Evolutionary conservation across 176 grass and related monocot species (phyloP).

Genomic region (Oryza nivara): DNA sequence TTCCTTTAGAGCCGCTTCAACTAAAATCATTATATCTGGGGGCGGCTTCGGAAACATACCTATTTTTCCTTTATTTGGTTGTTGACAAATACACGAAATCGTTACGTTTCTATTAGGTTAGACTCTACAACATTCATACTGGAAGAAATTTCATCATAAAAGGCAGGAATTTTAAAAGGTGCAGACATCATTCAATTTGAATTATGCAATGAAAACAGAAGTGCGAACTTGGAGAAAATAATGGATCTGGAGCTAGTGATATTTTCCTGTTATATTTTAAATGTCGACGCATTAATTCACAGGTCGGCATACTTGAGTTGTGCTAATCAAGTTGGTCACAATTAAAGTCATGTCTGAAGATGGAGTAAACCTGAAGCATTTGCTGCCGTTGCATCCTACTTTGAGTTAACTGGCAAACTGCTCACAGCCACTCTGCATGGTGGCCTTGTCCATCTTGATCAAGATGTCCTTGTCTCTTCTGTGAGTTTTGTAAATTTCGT

Average conservation of each 20-base stretch:
- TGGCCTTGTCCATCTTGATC: constrained; percentile 32
- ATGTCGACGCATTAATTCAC: not conserved
- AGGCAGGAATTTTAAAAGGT: not conserved
- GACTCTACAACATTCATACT: not conserved
- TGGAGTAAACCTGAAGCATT: constrained; percentile 41
- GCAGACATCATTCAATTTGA: not conserved
- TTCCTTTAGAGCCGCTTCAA: not conserved
- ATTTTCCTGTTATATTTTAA: not conserved
- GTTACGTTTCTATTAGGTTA: not conserved
- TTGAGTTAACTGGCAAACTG: constrained; percentile 14
- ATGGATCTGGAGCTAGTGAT: not conserved
- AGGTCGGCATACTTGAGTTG: not conserved
- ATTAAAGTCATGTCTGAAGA: constrained; percentile 15
- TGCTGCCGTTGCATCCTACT: constrained; percentile 35
- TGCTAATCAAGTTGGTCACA: not conserved
- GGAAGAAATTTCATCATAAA: not conserved
- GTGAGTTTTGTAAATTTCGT: not conserved
- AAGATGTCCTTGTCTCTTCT: constrained; percentile 40
- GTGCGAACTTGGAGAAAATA: not conserved
- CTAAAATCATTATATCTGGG: not conserved
- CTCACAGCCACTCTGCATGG: not conserved
- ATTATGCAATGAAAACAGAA: not conserved
- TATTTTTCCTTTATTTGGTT: constrained; percentile 9
- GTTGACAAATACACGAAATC: constrained; percentile 37
- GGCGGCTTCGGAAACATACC: not conserved